phyloP scores from a whole-genome alignment of 2,329 filamentous ascomycete genomes.

The Atkinsonella texensis region DNA sequence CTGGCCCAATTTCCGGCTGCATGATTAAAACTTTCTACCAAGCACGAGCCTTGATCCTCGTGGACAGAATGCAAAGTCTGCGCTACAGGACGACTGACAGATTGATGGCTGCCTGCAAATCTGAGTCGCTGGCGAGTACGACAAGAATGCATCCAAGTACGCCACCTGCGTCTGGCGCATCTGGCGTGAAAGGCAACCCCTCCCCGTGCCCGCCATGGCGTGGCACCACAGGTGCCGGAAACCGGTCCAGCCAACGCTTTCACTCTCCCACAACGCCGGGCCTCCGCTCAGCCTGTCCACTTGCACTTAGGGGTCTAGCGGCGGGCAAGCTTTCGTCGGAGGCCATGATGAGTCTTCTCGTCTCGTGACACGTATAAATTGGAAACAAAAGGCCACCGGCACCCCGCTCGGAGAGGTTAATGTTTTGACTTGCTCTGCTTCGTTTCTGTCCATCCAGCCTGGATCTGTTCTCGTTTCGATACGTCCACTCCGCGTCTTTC shows the following conservation, averaged over 20 bases:
- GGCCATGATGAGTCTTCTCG: conserved; percentile 3
- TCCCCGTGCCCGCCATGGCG: conserved; percentile 7
- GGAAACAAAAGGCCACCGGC: not conserved
- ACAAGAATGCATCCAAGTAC: not conserved
- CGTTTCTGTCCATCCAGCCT: not conserved
- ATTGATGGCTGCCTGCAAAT: too few species aligned
- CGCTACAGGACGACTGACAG: too few species aligned
- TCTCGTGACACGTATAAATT: conserved; percentile 5
- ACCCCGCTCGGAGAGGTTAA: conserved; percentile 1
- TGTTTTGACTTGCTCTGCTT: not conserved
- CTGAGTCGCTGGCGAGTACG: too few species aligned
- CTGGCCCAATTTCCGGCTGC: not conserved
- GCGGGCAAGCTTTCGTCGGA: conserved; percentile 9
- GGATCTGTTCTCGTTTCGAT: not conserved
- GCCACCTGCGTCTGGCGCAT: not conserved
- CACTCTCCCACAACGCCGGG: conserved; percentile 5
- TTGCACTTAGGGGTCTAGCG: conserved; percentile 48
- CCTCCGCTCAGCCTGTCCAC: conserved; percentile 26
- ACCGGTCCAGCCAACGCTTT: conserved; percentile 6
- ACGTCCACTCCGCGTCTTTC: not conserved
- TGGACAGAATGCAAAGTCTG: too few species aligned
- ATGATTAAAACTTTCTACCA: not conserved
- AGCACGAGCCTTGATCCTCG: not conserved
- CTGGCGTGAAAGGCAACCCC: not conserved
- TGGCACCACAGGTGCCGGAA: conserved; percentile 6